Base-by-base conservation (phyloP, 169 alveolate genomes). In the Fabrea salina region DNA sequence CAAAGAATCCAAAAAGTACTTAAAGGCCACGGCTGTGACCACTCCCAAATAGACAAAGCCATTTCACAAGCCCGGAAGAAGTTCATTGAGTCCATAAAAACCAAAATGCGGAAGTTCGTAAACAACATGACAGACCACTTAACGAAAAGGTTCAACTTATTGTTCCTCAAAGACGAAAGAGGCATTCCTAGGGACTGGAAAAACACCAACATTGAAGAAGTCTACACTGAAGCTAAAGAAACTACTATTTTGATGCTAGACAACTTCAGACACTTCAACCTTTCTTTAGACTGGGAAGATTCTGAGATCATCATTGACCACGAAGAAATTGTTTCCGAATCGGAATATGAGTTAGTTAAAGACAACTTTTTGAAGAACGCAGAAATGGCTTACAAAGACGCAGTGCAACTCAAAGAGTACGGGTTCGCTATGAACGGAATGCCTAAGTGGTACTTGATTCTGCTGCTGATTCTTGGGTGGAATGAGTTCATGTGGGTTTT, bases 111-210 rank as follows among this genome's bases (percentile, higher is more conserved):
- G 30, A 83, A 79, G 4, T 83, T 82, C 51, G 44, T 58, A 64
- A 47, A 25, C 25, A 61, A 66, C 39, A 70, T 89, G 7, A n/a
- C 11, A 13, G 76, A 78, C 11, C 67, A 70, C 35, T 77, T 86
- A 41, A 80, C 68, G 16, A 86, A 87, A 53, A 89, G 86, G 58
- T 89, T 89, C 71, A 83, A 79, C 71, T 50, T 37, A 37, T 54
- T 80, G 32, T 89, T 89, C 84, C 77, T 80, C 78, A 85, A 86
- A 67, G 84, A 83, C 27, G 91, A 86, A 27, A 50, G 58, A 53
- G 92, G 91, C 7, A 84, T 83, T 33, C 86, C 88, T 8, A 86
- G 91, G 76, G 85, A 86, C 19, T 85, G 91, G 91, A 35, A 57
- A 11, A 84, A 74, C 22, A 58, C 67, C 5, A 82, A 86, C n/a